Conservation (phyloP, 305 asterid species). For the Nicotiana rustica region DNA sequence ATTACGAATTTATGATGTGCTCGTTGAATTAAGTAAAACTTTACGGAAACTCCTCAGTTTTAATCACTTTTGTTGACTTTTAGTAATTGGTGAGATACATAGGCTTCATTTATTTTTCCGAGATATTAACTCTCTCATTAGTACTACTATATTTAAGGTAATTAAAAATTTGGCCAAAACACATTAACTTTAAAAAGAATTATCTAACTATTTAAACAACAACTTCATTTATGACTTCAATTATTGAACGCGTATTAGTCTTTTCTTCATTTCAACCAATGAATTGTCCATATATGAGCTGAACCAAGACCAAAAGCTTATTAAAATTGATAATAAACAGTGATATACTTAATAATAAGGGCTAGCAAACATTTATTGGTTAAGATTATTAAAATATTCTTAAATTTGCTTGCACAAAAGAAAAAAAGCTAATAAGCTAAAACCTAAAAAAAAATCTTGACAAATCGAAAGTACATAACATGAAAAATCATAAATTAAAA, state of each 20-base stretch:
- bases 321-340: too few species aligned
- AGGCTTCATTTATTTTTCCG: slow-evolving; percentile 1
- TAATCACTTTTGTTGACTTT: slow-evolving; percentile 30
- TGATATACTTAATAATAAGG: too few species aligned
- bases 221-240: slow-evolving; percentile 14
- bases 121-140: not conserved
- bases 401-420: too few species aligned
- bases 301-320: not conserved
- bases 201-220: not conserved
- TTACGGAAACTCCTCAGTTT: not conserved
- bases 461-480: too few species aligned
- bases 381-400: too few species aligned
- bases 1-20: not conserved
- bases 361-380: too few species aligned
- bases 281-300: not conserved
- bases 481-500: too few species aligned
- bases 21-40: slow-evolving; percentile 22
- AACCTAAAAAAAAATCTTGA: too few species aligned
- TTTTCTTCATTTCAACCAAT: not conserved
- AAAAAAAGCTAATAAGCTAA: too few species aligned
- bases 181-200: not conserved
- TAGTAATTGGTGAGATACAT: slow-evolving; percentile 1
- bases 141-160: not conserved
- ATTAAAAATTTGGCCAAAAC: not conserved
- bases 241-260: not conserved